These are phyloP conservation scores for Apiospora phragmitis DNA, from an alignment of 2,329 filamentous ascomycete genomes.

Conservation along the genomic window DNA sequence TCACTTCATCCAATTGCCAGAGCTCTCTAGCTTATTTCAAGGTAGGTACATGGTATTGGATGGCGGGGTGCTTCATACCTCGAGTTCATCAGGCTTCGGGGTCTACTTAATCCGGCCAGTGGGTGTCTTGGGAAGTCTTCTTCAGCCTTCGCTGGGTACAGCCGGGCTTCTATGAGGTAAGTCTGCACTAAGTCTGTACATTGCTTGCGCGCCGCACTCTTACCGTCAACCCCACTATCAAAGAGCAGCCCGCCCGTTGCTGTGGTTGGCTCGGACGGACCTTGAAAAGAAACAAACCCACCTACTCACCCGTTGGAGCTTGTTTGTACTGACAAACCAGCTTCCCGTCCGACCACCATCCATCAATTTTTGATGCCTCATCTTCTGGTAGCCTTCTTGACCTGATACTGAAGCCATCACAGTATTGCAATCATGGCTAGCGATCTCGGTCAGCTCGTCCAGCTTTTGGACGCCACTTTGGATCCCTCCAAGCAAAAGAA, in stretches of 20 bases:
- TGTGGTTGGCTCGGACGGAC: slow-evolving; percentile 5
- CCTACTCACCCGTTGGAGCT: slow-evolving; percentile 3
- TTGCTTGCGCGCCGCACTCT: neutral
- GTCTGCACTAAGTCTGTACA: neutral
- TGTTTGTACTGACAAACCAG: slow-evolving; percentile 6
- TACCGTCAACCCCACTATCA: slow-evolving; percentile 4
- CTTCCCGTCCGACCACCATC: neutral
- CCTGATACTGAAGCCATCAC: slow-evolving; percentile 5
- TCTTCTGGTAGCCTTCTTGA: neutral
- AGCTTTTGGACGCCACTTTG: slow-evolving; percentile 87
- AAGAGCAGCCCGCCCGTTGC: neutral
- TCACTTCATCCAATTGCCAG: neutral
- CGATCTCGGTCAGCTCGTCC: slow-evolving; percentile 64
- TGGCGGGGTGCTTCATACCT: too few relatives aligned
- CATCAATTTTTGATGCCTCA: slow-evolving; percentile 8
- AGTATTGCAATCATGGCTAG: slow-evolving; percentile 33
- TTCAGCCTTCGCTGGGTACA: neutral
- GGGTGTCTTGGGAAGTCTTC: neutral
- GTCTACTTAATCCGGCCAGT: neutral
- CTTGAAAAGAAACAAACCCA: slow-evolving; percentile 8
- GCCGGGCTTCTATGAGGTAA: slow-evolving; percentile 1
- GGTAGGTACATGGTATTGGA: too few relatives aligned
- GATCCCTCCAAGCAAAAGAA: slow-evolving; percentile 86
- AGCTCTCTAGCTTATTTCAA: neutral
- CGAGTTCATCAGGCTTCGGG: neutral